Evolutionary conservation across 1,139 yeast species (phyloP), one percentile per base, ranked within the genome.

Genomic region (Saccharomyces hybrid): DNA sequence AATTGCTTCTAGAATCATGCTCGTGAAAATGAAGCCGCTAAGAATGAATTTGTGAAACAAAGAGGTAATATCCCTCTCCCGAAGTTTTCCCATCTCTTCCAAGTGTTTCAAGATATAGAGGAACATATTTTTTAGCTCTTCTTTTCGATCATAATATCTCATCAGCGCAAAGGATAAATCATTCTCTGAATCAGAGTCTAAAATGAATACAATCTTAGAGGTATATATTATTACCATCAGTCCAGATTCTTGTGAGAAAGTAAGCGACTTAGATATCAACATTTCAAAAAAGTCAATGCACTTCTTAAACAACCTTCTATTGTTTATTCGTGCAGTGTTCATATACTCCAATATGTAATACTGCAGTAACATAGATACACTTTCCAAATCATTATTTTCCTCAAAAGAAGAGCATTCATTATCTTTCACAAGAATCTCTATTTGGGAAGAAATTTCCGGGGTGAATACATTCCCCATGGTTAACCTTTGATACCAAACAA

Each of bases 21-120:
- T 61, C 31, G 63, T 54, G n/a, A 66, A 55, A n/a, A 66, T 56
- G 52, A 63, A 64, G 2, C 63, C 67, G n/a, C 61, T 51, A 2
- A 65, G 48, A 14, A 63, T 57, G 23, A 65, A 55, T 46, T 61
- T 54, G 52, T 59, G 58, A 48, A 60, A 53, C 11, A 50, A 48
- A 28, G 54, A 50, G 28, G 50, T 46, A 38, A 53, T 49, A 11
- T 55, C 49, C 16, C 52, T 41, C 13, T 57, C 25, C 13, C 44
- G 57, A 38, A 48, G 49, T 2, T 57, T 56, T 8, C 70, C 70
- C n/a, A 63, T 53, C 48, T 63, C 68, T 41, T 65, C 70, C 28
- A 66, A 50, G 23, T 57, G 58, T 42, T 56, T 59, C 28, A 65
- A 57, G 42, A 65, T 48, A 5, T 26, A 31, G n/a, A 56, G 47